Evolutionary conservation across 805 yeast genomes (phyloP), one percentile per base, ranked within the genome.

Genomic region (Saturnispora hagleri): DNA sequence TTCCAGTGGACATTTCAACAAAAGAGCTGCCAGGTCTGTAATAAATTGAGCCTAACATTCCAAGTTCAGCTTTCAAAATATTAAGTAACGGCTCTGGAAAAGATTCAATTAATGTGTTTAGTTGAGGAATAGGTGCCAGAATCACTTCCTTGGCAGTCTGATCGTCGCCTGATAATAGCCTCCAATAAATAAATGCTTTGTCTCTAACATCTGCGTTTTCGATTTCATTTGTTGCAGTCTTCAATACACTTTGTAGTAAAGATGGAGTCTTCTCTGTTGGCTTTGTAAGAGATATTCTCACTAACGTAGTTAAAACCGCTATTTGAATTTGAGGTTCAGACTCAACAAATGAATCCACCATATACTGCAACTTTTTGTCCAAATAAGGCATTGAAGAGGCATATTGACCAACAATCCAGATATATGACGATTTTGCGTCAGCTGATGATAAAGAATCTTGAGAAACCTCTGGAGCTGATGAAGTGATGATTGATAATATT

Each of bases 31-130:
- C 80, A 12, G 97, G 96, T 62, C 84, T 85, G 67, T 86, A 95
- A 62, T 88, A 88, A 2, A 93, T 93, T 0, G 97, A 88, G 38
- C 96, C 83, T 55, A 93, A 75, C 8, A 93, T 84, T 3, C 95
- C 82, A 51, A 91, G 69, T 63, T 91, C 96, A n/a, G 71, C 64
- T 31, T 91, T 62, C 47, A 93, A 73, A 55, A 80, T 83, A 42
- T 82, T 79, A 52, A 90, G 74, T 4, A 89, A 73, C 22, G 72
- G 74, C 0, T 87, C 84, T 41, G 88, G 81, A 60, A 90, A 84
- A 18, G 74, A 68, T 42, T 89, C 84, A 31, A 90, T 79, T 2
- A 89, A 83, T 2, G 88, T 76, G 43, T 80, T 77, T 53, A 93
- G 79, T 9, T 80, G 78, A 12, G 96, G 95, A 51, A 86, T 70